These are phyloP conservation scores for Clathrospora elynae DNA, from an alignment of 2,329 filamentous ascomycete genomes.

Conservation along the genomic window DNA sequence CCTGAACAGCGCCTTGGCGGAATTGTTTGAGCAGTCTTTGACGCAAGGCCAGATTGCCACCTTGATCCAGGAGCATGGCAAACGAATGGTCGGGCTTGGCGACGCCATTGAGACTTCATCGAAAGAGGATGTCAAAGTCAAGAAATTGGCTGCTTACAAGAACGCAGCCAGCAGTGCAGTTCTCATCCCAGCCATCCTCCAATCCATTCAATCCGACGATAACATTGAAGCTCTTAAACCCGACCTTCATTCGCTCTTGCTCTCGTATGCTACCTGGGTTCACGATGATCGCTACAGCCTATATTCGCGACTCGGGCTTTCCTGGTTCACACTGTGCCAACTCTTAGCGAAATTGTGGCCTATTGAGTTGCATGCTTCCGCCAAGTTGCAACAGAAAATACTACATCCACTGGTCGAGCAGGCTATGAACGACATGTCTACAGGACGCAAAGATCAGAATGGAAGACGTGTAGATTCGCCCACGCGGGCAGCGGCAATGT, in stretches of 20 bases:
- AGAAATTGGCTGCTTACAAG: constrained; percentile 27
- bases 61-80: constrained; percentile 37
- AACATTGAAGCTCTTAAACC: constrained; percentile 26
- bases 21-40: constrained; percentile 39
- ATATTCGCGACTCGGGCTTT: constrained; percentile 21
- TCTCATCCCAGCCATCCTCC: constrained; percentile 36
- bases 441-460: constrained; percentile 11
- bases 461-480: constrained; percentile 22
- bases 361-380: constrained; percentile 34
- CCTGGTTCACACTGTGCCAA: constrained; percentile 40
- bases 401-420: constrained; percentile 35
- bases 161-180: constrained; percentile 37
- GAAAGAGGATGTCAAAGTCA: constrained; percentile 23
- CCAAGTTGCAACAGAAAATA: constrained; percentile 27
- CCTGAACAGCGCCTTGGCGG: constrained; percentile 28
- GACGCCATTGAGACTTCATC: constrained; percentile 16
- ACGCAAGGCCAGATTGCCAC: constrained; percentile 40
- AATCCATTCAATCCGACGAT: constrained; percentile 33
- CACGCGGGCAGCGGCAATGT: constrained; percentile 29
- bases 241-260: constrained; percentile 31
- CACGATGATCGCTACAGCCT: constrained; percentile 26
- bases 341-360: constrained; percentile 40
- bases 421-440: constrained; percentile 30
- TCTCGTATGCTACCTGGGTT: constrained; percentile 28
- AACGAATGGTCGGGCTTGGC: constrained; percentile 25